Evolutionary conservation across 78 protist species (phyloP).

Genomic region (Dictyostelium purpureum): DNA sequence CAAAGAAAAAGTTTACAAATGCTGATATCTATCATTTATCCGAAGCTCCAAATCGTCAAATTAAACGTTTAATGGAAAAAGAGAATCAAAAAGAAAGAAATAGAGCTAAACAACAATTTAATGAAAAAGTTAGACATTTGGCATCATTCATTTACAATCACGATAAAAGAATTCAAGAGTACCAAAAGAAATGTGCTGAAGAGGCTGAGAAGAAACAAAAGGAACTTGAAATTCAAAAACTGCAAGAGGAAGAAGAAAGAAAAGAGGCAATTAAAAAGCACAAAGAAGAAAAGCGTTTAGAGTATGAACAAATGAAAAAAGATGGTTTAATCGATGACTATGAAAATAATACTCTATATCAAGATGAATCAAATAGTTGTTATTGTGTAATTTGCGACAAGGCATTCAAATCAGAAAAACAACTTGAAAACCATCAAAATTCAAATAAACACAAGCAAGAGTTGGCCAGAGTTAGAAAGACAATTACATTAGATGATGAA

Average conservation of each 20-base stretch:
- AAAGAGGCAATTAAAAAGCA: not conserved
- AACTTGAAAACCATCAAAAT: constrained; percentile 72
- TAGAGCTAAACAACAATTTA: constrained; percentile 7
- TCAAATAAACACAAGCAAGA: constrained; percentile 75
- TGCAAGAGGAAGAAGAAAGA: constrained; percentile 11
- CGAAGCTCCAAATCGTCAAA: constrained; percentile 80
- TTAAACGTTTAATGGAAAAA: constrained; percentile 86
- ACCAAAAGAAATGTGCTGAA: not conserved
- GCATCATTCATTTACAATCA: constrained; percentile 67
- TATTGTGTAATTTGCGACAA: constrained; percentile 83
- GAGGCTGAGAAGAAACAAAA: not conserved
- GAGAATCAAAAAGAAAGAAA: constrained; percentile 86
- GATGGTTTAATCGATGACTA: constrained; percentile 5
- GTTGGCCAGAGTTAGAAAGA: constrained; percentile 6
- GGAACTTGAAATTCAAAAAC: constrained; percentile 1
- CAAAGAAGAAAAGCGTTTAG: constrained; percentile 37
- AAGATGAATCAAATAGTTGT: constrained; percentile 38
- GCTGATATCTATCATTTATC: constrained; percentile 82
- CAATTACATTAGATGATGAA: constrained; percentile 10
- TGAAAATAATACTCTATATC: not conserved
- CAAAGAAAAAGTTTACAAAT: constrained; percentile 71
- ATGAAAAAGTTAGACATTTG: constrained; percentile 75
- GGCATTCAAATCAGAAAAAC: constrained; percentile 40
- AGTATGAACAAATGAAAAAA: constrained; percentile 6
- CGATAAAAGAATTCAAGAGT: constrained; percentile 73